These are phyloP conservation scores for Citrus inodora DNA, from an alignment of 345 rosid genomes.

Conservation along the genomic window DNA sequence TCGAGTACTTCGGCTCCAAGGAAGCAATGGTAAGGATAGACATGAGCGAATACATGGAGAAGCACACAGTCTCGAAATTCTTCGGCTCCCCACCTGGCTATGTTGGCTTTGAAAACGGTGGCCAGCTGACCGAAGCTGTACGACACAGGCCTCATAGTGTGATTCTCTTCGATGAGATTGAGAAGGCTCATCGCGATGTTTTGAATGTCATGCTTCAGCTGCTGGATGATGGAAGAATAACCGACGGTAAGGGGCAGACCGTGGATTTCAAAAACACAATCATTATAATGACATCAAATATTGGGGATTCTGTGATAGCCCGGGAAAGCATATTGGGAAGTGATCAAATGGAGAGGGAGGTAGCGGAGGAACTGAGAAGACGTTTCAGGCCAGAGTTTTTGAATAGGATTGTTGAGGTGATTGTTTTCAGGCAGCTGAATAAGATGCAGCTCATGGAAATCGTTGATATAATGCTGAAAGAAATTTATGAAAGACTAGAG, in stretches of 20 bases:
- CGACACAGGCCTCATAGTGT: conserved; percentile 50
- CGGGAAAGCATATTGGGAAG: conserved; percentile 19
- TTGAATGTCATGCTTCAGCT: conserved; percentile 60
- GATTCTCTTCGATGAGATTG: conserved; percentile 62
- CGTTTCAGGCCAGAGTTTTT: conserved; percentile 66
- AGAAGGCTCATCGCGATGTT: conserved; percentile 64
- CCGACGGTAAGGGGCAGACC: conserved; percentile 56
- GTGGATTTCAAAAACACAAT: conserved; percentile 64
- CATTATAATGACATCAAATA: conserved; percentile 61
- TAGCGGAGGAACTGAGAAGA: conserved; percentile 43
- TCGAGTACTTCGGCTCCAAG: conserved; percentile 55
- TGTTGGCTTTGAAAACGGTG: conserved; percentile 56
- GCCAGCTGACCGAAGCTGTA: conserved; percentile 61
- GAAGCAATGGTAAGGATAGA: conserved; percentile 64
- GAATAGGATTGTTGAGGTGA: conserved; percentile 59
- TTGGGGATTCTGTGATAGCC: conserved; percentile 39
- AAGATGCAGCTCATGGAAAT: conserved; percentile 47
- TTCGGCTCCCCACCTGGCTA: conserved; percentile 70
- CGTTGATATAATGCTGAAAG: conserved; percentile 49
- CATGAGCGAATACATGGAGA: conserved; percentile 75
- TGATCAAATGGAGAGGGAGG: conserved; percentile 18
- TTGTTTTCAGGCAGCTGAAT: conserved; percentile 50
- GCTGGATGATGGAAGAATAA: conserved; percentile 57
- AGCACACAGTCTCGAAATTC: conserved; percentile 57
- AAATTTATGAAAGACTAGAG: conserved; percentile 41